Base-by-base conservation (phyloP, 345 rosid genomes). In the Psidium guajava region DNA sequence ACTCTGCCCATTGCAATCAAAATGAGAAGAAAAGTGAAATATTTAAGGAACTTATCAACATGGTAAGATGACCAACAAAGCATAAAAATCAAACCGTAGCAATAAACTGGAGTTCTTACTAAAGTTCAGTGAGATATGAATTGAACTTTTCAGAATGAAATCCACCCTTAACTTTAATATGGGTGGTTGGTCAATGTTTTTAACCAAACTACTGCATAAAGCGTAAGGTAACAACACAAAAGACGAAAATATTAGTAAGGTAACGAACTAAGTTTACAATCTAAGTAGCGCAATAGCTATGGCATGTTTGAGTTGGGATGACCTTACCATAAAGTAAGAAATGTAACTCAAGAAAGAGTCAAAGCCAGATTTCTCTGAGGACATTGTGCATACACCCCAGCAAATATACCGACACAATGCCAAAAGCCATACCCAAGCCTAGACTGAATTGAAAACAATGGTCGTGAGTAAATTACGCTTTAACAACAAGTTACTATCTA, bases 281-380 rank as follows among this genome's bases (percentile, higher is more conserved):
- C 44, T 8, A 64, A 64, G 11, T 8, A 64, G 75, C 75, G 7
- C 42, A 28, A 28, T 15, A 32, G 11, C 15, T 28, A 64, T 64
- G 75, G 42, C 75, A 28, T 64, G 42, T 64, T 64, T 64, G 42
- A 59, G 73, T 16, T 64, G 75, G 22, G 28, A 64, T 11, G 0
- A 64, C 42, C 94, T 14, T 95, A 95, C 99, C n/a, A 94, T 93
- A 91, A 92, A 96, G 89, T 85, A 96, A 57, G 95, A 91, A 27
- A 95, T 81, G 85, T 96, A 96, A 95, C 99, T 96, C 92, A 94
- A 59, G 98, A 95, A 69, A 95, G 86, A 1, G 99, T 95, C 85
- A 96, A 87, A 42, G 97, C 54, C 86, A 96, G 94, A 91, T 95
- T 96, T 86, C 94, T 95, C 87, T 95, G 95, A 7, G 95, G 92